A percentile compares a stretch with the other conserved stretches of the same genome.
Evolutionary conservation across 129 eudicot species (phyloP).

Genomic region (Flaveria trinervia): DNA sequence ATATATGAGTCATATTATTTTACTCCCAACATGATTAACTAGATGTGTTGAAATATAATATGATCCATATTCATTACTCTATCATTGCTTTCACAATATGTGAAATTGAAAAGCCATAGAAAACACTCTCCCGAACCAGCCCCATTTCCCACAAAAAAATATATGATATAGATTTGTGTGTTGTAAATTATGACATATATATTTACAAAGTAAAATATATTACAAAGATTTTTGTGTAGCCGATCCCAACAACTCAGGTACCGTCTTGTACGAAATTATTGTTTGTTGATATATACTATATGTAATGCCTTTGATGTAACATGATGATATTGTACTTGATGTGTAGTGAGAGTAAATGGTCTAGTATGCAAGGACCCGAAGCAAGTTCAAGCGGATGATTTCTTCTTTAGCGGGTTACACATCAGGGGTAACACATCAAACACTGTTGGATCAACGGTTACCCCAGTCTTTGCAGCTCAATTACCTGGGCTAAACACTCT

Average conservation of each 20-base stretch:
- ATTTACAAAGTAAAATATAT: no score
- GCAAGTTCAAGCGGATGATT: conserved; percentile 43
- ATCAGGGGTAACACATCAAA: conserved; percentile 50
- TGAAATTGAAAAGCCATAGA: no score
- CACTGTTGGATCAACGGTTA: conserved; percentile 41
- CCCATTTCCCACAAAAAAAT: no score
- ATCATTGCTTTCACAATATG: no score
- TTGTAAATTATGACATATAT: no score
- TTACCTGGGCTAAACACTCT: conserved; percentile 56
- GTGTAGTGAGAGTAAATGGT: conserved; percentile 45
- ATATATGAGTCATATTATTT: no score
- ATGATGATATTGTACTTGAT: not conserved
- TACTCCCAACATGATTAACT: no score
- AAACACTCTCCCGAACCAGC: no score
- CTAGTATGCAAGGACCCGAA: conserved; percentile 42
- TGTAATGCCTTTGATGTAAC: not conserved
- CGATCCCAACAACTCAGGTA: conserved; percentile 38
- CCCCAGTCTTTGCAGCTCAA: conserved; percentile 37
- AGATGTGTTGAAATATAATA: no score
- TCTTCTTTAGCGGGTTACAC: conserved; percentile 48
- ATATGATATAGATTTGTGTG: no score
- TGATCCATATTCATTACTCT: no score
- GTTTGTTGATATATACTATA: not conserved
- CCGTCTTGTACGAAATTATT: not conserved
- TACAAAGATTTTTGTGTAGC: conserved; percentile 55